Evolutionary conservation across 2,329 filamentous ascomycete species (phyloP), one percentile per base, ranked within the genome.

Genomic region (Dactylellina parvicollis): DNA sequence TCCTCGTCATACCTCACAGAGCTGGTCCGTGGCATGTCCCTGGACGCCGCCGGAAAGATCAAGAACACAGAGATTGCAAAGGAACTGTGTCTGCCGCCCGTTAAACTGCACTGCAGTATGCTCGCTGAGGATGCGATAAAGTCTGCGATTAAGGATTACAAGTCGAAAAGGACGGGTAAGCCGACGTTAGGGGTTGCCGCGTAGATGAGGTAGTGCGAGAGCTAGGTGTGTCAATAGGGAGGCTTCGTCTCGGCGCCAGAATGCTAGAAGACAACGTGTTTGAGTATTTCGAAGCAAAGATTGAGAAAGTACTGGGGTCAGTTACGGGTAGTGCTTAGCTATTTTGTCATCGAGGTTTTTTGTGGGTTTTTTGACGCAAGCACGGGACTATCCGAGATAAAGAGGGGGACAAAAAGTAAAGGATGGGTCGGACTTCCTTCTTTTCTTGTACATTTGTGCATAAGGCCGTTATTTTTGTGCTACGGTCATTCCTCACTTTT

Each of bases 41-140:
- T 99, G 76, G 95, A 99, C 78, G 92, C 99, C 81, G 95, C 96
- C 32, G 89, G 89, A 61, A 90, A 90, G 83, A 91, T 99, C 78
- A 90, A 92, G 84, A 99, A 99, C 83, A 96, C 94, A 2, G 93
- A 99, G 83, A 99, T 99, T 80, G 95, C 95, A 36, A 96, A 96
- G 85, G 96, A 99, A 83, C 85, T 97, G 66, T 95, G 92, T 80
- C 82, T 95, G 79, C 92, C 92, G 34, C 92, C 92, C 74, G 92
- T 96, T 55, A 96, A 96, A 84, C 90, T 95, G 50, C 92, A 96
- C 82, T 96, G 92, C 85, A 94, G 90, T 55, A 95, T 96, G 90
- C 86, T 96, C 76, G 92, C 92, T 12, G 92, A 96, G 81, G 92
- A 96, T 80, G 92, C 92, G 75, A 96, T 96, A 86, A 95, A 95